A percentile compares a stretch with the other conserved stretches of the same genome.
Evolutionary conservation across 1,139 yeast species (phyloP).

Genomic region (Sugiyamaella japonica): DNA sequence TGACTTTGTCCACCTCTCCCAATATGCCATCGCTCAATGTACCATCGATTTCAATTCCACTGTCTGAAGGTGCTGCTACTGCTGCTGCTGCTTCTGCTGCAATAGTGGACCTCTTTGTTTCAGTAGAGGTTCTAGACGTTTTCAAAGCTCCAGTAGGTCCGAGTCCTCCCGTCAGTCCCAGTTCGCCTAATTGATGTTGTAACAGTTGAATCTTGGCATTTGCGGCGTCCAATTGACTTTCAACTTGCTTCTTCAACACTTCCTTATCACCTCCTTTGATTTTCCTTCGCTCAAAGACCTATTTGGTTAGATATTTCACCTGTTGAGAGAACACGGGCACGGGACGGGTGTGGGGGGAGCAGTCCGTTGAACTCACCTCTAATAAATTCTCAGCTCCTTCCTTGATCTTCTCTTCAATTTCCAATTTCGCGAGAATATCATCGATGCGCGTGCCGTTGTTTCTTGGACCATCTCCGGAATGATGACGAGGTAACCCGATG

Average conservation of each 20-base stretch:
- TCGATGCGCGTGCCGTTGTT: conserved; percentile 26
- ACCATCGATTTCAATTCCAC: conserved; percentile 1
- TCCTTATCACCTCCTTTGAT: conserved; percentile 33
- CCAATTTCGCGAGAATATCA: conserved; percentile 41
- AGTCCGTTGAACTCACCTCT: conserved; percentile 33
- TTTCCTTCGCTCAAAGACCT: conserved; percentile 31
- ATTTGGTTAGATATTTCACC: neutral
- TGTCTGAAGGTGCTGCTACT: neutral
- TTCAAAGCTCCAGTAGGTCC: neutral
- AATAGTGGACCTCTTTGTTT: neutral
- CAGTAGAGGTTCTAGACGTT: neutral
- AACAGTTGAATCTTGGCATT: conserved; percentile 40
- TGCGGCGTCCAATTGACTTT: conserved; percentile 43
- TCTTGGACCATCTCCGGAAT: conserved; percentile 19
- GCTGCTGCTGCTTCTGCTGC: neutral
- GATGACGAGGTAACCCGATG: conserved; percentile 25
- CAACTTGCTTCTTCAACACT: conserved; percentile 38
- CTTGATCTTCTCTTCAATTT: conserved; percentile 43
- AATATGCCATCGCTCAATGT: neutral
- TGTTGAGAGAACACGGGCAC: no score
- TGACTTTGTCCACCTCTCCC: neutral
- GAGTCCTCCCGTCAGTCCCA: conserved; percentile 26
- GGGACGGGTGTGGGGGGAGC: no score
- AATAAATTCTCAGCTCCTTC: conserved; percentile 46
- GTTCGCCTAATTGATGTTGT: conserved; percentile 36